Evolutionary conservation across 495 filamentous ascomycete species (phyloP).

Genomic region (Achaetomiella virescens): DNA sequence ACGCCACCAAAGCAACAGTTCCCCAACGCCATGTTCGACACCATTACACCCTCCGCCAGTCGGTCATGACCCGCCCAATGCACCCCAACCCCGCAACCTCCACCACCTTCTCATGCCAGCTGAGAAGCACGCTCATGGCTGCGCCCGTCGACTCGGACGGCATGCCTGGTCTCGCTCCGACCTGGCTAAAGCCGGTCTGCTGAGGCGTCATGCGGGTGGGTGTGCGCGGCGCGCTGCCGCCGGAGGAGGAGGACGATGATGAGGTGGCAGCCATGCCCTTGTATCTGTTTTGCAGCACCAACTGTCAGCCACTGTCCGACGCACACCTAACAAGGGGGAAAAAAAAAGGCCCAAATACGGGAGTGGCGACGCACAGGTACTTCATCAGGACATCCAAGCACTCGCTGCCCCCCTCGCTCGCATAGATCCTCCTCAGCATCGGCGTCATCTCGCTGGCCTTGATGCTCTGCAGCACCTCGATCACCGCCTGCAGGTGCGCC

Average conservation of each 20-base stretch:
- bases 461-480: slow-evolving; percentile 84
- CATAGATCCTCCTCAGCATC: slow-evolving; percentile 70
- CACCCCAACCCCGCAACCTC: slow-evolving; percentile 81
- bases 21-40: neutral
- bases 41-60: slow-evolving; percentile 73
- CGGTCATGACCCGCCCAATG: slow-evolving; percentile 87
- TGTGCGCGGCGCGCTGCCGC: slow-evolving; percentile 32
- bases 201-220: slow-evolving; percentile 63
- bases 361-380: slow-evolving; percentile 58
- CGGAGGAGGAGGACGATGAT: slow-evolving; percentile 18
- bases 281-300: slow-evolving; percentile 55
- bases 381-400: slow-evolving; percentile 69
- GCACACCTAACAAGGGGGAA: slow-evolving; percentile 9
- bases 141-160: slow-evolving; percentile 70
- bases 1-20: neutral
- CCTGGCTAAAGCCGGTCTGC: slow-evolving; percentile 76
- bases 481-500: slow-evolving; percentile 70
- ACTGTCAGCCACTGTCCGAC: neutral
- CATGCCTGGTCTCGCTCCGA: slow-evolving; percentile 58
- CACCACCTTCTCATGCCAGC: slow-evolving; percentile 94
- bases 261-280: slow-evolving; percentile 67
- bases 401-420: slow-evolving; percentile 64
- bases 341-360: neutral
- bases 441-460: slow-evolving; percentile 86
- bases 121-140: slow-evolving; percentile 87